Evolutionary conservation across 2,329 filamentous ascomycete genomes (phyloP).

Genomic region (Talaromyces sp.): DNA sequence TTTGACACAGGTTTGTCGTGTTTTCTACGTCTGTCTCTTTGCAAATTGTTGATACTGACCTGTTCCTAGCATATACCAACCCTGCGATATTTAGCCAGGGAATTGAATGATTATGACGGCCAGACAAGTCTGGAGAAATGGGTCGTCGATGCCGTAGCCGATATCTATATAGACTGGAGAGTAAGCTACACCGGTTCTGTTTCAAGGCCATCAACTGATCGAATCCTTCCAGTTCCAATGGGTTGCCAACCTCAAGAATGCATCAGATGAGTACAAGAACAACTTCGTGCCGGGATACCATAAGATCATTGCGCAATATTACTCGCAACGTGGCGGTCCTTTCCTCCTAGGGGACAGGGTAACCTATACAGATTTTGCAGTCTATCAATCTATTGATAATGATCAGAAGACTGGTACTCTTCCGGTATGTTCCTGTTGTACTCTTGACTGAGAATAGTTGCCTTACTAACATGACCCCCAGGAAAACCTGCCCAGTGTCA

Average conservation of each 20-base stretch:
- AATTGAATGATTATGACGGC: conserved; percentile 7
- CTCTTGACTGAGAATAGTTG: neutral
- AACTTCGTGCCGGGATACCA: neutral
- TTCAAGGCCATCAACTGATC: neutral
- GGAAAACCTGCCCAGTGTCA: neutral
- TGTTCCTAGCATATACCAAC: neutral
- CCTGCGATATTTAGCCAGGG: neutral
- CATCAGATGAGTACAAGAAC: neutral
- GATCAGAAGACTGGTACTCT: neutral
- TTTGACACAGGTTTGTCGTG: neutral
- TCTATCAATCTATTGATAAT: conserved; percentile 11
- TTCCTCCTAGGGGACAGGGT: conserved; percentile 7
- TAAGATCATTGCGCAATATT: neutral
- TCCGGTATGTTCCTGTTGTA: neutral
- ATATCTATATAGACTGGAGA: conserved; percentile 13
- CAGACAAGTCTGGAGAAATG: conserved; percentile 9
- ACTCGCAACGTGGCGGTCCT: neutral
- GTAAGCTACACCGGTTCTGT: neutral
- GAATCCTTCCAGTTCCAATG: neutral
- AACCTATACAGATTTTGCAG: conserved; percentile 9
- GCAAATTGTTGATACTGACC: neutral
- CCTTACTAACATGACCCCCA: neutral
- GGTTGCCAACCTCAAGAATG: neutral
- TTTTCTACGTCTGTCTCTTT: neutral
- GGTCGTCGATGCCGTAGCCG: conserved; percentile 10